Evolutionary conservation across 495 filamentous ascomycete species (phyloP).

Genomic region (Penicillium ochrochloron): DNA sequence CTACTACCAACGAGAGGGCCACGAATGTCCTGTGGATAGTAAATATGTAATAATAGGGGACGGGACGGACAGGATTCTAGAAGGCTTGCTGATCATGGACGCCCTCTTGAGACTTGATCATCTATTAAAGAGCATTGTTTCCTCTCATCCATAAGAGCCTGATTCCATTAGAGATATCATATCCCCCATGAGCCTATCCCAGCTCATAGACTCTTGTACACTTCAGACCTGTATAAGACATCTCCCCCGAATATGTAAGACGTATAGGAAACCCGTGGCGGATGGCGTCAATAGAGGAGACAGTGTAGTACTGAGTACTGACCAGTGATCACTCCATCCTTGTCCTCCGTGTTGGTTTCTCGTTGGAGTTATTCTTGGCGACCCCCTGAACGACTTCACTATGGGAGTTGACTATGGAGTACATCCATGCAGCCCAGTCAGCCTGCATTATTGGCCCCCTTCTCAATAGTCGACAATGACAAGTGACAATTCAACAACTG

Average conservation of each 20-base stretch:
- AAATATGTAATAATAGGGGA: not conserved
- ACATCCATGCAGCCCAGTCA: not conserved
- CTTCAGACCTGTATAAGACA: not conserved
- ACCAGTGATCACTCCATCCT: no score
- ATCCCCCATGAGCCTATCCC: not conserved
- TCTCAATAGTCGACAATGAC: not conserved
- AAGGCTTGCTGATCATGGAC: not conserved
- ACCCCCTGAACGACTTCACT: conserved; percentile 17
- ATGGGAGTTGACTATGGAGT: no score
- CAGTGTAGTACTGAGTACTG: not conserved
- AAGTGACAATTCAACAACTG: not conserved
- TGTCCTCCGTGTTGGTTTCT: no score
- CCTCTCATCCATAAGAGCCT: not conserved
- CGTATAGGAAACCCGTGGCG: not conserved
- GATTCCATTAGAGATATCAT: not conserved
- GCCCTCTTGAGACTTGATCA: not conserved
- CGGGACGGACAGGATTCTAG: not conserved
- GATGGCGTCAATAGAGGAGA: conserved; percentile 14
- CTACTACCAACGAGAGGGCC: not conserved
- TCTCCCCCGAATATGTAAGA: not conserved
- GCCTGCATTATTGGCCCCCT: not conserved
- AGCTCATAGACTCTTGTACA: not conserved
- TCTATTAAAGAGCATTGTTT: not conserved
- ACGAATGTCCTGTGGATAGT: not conserved
- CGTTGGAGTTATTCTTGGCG: conserved; percentile 19